Base-by-base conservation (phyloP, 108 stramenopile genomes). In the Fragilariopsis cylindrus region DNA sequence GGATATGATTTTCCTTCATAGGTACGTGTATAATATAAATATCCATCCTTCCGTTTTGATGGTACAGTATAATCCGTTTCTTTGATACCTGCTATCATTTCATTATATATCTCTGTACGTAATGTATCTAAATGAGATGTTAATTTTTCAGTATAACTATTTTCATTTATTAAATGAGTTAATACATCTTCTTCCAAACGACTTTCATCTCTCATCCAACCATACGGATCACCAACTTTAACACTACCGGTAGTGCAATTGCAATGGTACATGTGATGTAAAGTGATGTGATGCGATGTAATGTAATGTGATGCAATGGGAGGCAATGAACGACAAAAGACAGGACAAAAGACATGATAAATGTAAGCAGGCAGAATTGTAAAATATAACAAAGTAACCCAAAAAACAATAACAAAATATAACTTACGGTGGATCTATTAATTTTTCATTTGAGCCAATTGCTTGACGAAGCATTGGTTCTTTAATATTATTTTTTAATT, bases 61-160 rank as follows among this genome's bases (percentile, higher is more conserved):
- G 97, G 97, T 21, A 84, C 72, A 9, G 88, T 91, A 69, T 91
- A 88, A 65, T 97, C 96, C n/a, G 96, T 97, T 71, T 96, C 95
- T 53, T 81, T 69, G 48, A 92, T 91, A 42, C 71, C 48, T 8
- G 80, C 30, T 8, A 96, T 54, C 62, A 98, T 88, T 76, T 96
- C 92, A 40, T 84, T 12, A 69, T 97, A 98, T 41, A 98, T 73
- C 46, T 77, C 64, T 60, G 78, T 72, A 30, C 84, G 81, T 6
- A 97, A 72, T 2, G 19, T 70, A 43, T 75, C 83, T 50, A 97
- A 77, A 75, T 95, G 94, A 11, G 66, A 13, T 11, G 92, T 94
- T 54, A 85, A 50, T 12, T 30, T 69, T 65, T 86, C 76, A 4
- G 89, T 83, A 74, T 94, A 98, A 30, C 66, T 80, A 77, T 98